A percentile compares a stretch with the other conserved stretches of the same genome.
Conservation (phyloP, 2,329 filamentous ascomycete genomes). For the Cordyceps militaris region DNA sequence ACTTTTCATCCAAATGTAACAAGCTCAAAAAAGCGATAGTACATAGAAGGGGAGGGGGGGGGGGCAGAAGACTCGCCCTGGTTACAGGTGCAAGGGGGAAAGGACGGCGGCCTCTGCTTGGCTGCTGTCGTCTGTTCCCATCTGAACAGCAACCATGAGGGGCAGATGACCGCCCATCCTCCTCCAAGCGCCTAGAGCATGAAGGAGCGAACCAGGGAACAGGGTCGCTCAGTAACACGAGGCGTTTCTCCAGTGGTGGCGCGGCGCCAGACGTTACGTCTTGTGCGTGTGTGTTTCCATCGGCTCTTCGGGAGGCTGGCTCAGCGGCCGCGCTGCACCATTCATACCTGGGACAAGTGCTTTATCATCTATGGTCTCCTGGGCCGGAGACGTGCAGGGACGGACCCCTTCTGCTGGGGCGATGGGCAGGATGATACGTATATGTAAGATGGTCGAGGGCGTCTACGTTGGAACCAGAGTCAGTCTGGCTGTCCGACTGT, state of each 20-base stretch:
- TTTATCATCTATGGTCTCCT: too few relatives aligned
- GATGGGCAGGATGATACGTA: too few relatives aligned
- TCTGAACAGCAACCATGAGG: neutral
- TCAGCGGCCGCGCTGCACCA: neutral
- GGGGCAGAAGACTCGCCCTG: neutral
- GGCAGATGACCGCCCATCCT: neutral
- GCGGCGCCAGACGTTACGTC: neutral
- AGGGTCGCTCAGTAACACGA: neutral
- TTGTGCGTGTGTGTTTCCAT: neutral
- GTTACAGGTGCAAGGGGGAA: neutral
- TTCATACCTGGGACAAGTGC: neutral
- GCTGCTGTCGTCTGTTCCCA: neutral
- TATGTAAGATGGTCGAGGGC: neutral
- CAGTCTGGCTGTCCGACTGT: neutral
- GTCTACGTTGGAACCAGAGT: neutral
- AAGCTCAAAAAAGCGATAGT: neutral
- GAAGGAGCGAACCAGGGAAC: neutral
- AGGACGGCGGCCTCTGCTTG: neutral
- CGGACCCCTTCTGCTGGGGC: too few relatives aligned
- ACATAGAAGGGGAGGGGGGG: neutral
- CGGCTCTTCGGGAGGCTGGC: neutral
- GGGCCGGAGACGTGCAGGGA: too few relatives aligned
- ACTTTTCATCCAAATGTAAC: constrained; percentile 5
- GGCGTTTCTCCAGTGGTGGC: constrained; percentile 2
- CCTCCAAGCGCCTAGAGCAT: neutral